Percentiles rank a stretch among this genome's conserved stretches.
Evolutionary conservation across 768 basidiomycete genomes (phyloP).

Genomic region (Strobilomyces dryophilus): DNA sequence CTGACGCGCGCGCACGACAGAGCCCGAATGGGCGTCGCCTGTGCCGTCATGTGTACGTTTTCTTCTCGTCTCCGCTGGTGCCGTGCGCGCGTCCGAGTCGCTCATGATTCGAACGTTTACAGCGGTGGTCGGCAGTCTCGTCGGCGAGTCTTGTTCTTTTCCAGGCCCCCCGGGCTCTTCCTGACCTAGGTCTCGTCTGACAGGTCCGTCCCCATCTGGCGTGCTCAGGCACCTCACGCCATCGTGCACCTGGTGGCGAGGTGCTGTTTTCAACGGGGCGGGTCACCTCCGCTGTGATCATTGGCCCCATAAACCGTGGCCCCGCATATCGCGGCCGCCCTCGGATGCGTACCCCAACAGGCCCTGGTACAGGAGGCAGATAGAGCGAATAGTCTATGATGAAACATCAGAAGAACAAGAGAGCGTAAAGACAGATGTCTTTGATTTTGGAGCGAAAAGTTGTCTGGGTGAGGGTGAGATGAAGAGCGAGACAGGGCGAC

Average conservation of each 20-base stretch:
- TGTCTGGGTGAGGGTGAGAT: no score
- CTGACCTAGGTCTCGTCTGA: neutral
- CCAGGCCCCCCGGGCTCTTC: neutral
- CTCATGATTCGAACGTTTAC: neutral
- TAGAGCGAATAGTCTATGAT: neutral
- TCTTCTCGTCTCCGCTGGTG: neutral
- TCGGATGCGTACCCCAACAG: no score
- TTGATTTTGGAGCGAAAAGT: no score
- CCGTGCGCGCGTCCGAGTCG: no score
- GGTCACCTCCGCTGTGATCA: neutral
- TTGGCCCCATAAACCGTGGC: no score
- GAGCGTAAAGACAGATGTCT: no score
- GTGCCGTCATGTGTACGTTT: slow-evolving; percentile 40
- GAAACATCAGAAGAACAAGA: no score
- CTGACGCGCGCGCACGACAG: slow-evolving; percentile 5
- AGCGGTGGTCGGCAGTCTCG: slow-evolving; percentile 25
- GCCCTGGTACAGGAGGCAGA: no score
- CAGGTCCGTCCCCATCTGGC: slow-evolving; percentile 55
- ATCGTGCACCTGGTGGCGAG: slow-evolving; percentile 55
- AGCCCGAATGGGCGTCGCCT: slow-evolving; percentile 48
- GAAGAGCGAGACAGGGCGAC: no score
- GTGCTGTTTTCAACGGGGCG: slow-evolving; percentile 50
- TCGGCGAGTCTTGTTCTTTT: slow-evolving; percentile 8
- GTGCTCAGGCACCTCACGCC: slow-evolving; percentile 50
- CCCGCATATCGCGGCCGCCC: no score